These are phyloP conservation scores for Solanum dulcamara DNA, from an alignment of 257 asterid genomes.

Conservation along the genomic window DNA sequence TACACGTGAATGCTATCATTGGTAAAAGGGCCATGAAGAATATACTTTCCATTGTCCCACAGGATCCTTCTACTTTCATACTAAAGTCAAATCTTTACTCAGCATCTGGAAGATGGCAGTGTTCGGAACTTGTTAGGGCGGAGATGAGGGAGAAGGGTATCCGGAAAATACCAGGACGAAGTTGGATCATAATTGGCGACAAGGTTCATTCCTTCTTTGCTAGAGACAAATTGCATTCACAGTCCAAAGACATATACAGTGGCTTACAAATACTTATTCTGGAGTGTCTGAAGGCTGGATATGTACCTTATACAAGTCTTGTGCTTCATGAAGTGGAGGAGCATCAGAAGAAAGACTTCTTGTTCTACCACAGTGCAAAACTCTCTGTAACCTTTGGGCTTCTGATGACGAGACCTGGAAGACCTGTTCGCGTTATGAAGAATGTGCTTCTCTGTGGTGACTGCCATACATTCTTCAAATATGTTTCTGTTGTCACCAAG, in stretches of 20 bases:
- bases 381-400: conserved; percentile 57
- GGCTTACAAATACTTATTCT: conserved; percentile 46
- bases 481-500: conserved; percentile 52
- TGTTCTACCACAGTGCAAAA: conserved; percentile 78
- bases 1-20: conserved; percentile 27
- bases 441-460: conserved; percentile 84
- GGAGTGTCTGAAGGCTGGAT: conserved; percentile 72
- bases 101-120: conserved; percentile 85
- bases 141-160: conserved; percentile 71
- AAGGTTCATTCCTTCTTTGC: conserved; percentile 54
- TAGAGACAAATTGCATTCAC: conserved; percentile 60
- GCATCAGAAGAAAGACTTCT: conserved; percentile 68
- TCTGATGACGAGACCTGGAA: conserved; percentile 30
- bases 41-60: conserved; percentile 57
- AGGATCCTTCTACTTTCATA: conserved; percentile 65
- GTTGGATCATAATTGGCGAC: conserved; percentile 51
- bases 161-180: conserved; percentile 57
- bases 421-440: conserved; percentile 52
- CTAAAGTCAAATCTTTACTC: conserved; percentile 76
- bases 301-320: conserved; percentile 67
- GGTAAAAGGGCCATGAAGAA: conserved; percentile 56
- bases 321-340: conserved; percentile 95
- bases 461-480: conserved; percentile 72
- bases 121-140: conserved; percentile 61
- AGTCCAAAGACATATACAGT: conserved; percentile 56